Conservation (phyloP, 441 rosid species). For the Populus tomentosa region DNA sequence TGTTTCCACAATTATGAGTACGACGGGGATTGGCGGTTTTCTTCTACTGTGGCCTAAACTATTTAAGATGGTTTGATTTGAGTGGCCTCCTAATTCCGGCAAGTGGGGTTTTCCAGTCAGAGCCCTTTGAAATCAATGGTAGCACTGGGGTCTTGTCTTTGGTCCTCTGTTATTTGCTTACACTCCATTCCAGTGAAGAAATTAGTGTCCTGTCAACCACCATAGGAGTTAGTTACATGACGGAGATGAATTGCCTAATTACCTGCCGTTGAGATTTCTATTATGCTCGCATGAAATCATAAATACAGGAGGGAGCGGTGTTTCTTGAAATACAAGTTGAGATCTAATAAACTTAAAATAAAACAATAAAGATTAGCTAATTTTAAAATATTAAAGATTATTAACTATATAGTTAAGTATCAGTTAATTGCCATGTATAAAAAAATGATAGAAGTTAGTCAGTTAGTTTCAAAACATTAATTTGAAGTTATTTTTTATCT, state of each 20-base stretch:
- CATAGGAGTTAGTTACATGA: conserved; percentile 6
- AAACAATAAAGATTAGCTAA: no score
- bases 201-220: conserved; percentile 20
- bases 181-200: conserved; percentile 4
- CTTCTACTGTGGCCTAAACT: conserved; percentile 1
- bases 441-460: no score
- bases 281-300: background rate
- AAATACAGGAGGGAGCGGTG: background rate
- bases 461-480: no score
- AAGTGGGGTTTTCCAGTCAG: conserved; percentile 33
- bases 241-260: conserved; percentile 3
- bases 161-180: background rate
- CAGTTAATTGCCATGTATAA: no score
- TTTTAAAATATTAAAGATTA: no score
- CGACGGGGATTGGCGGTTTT: conserved; percentile 15
- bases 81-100: conserved; percentile 6
- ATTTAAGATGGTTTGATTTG: background rate
- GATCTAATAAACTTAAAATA: no score
- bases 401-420: no score
- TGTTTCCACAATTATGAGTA: conserved; percentile 23
- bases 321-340: background rate
- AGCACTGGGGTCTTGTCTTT: conserved; percentile 48
- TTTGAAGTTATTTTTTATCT: no score
- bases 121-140: conserved; percentile 3
- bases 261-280: background rate